Evolutionary conservation across 495 filamentous ascomycete genomes (phyloP), one percentile per base, ranked within the genome.

Genomic region (Penicillium desertorum): DNA sequence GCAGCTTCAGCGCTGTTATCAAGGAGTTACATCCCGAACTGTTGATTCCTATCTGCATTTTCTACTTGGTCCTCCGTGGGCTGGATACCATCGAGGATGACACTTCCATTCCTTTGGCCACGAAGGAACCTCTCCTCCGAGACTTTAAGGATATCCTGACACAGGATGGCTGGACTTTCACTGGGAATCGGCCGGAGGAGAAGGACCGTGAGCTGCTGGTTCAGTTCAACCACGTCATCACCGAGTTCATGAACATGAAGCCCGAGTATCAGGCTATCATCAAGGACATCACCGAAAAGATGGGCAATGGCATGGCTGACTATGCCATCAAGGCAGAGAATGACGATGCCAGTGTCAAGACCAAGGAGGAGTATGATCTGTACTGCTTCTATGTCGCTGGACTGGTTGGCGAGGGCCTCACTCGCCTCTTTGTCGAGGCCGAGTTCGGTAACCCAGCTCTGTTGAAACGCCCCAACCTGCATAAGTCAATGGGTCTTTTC

Each of bases 311-410:
- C 57, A 98, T 98, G 94, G 94, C 94, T 25, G 94, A 98, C 71
- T 97, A 92, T 70, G 87, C 83, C 57, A 79, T 87, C 43, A 94
- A 95, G 65, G 86, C 89, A 22, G 90, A 88, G 64, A 76, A 87
- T 61, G 89, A 92, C 62, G 72, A 76, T 54, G 83, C 90, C 50
- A 90, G 89, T 41, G 90, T 98, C 44, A 80, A 90, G 66, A 95
- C 91, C 1, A 75, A 93, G 57, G 77, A 85, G 55, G 91, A 97
- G 56, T 98, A 96, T 70, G 93, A 98, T 68, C 74, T 90, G 30
- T 98, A 98, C 78, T 98, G 94, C 76, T 89, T 95, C 66, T 98
- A 98, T 64, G 94, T 98, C 23, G 94, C 94, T n/a, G 94, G 94
- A 22, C 74, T 98, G 34, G 94, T 98, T 25, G 94, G 94, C 47